A percentile compares a stretch with the other conserved stretches of the same genome.
Evolutionary conservation across 2,329 filamentous ascomycete genomes (phyloP).

Genomic region (Cryphonectria radicalis): DNA sequence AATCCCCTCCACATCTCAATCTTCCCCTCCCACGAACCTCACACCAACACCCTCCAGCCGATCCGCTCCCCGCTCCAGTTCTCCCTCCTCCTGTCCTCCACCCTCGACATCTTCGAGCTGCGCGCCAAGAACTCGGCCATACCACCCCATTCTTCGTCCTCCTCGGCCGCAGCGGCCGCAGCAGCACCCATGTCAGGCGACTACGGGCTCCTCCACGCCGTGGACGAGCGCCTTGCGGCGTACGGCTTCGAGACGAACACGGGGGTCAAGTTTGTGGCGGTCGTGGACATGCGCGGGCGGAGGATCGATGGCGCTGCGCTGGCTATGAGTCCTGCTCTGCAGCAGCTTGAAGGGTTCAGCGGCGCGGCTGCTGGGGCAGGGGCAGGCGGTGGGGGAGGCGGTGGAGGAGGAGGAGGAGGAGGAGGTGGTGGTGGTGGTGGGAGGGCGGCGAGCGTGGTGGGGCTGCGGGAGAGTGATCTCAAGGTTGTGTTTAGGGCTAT

Average conservation of each 20-base stretch:
- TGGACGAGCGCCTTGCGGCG: conserved; percentile 89
- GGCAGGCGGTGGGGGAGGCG: background rate
- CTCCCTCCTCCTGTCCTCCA: conserved; percentile 86
- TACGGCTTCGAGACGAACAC: conserved; percentile 98
- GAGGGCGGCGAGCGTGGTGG: conserved; percentile 54
- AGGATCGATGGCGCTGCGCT: conserved; percentile 44
- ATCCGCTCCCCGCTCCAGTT: conserved; percentile 82
- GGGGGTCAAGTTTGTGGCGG: conserved; percentile 84
- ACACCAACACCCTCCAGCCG: conserved; percentile 53
- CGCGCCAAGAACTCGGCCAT: conserved; percentile 63
- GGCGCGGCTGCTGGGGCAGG: background rate
- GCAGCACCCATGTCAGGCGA: conserved; percentile 71
- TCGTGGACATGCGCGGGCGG: conserved; percentile 87
- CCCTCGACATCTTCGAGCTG: conserved; percentile 91
- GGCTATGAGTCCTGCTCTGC: conserved; percentile 25
- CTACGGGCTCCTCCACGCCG: conserved; percentile 86
- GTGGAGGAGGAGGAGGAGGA: conserved; percentile 16
- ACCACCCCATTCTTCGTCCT: conserved; percentile 33
- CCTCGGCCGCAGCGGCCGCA: conserved; percentile 36
- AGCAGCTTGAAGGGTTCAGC: conserved; percentile 19
- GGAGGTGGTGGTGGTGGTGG: conserved; percentile 51
- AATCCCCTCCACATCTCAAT: conserved; percentile 93
- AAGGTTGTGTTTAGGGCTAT: conserved; percentile 89
- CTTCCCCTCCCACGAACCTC: conserved; percentile 74
- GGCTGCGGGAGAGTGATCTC: conserved; percentile 83